These are phyloP conservation scores for Tylopilus rubrobrunneus DNA, from an alignment of 768 basidiomycete species.

Conservation along the genomic window DNA sequence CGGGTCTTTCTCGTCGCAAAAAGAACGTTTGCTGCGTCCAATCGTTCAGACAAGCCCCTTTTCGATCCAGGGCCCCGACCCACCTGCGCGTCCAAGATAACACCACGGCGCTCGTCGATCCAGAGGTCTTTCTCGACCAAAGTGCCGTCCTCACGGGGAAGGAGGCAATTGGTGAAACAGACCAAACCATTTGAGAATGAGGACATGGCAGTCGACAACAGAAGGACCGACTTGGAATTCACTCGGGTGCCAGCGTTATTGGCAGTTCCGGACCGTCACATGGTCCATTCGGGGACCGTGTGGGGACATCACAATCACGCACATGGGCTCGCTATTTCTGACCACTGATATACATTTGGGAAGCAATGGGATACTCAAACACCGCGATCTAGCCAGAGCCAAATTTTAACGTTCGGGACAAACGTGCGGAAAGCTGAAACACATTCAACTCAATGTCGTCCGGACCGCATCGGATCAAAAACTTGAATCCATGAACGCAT, in stretches of 20 bases:
- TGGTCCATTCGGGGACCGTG: background rate
- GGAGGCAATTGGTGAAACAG: slow-evolving; percentile 84
- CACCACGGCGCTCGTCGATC: slow-evolving; percentile 72
- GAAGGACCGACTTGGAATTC: background rate
- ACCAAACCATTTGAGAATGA: slow-evolving; percentile 55
- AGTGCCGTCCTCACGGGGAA: slow-evolving; percentile 76
- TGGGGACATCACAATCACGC: background rate
- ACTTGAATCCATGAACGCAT: slow-evolving; percentile 7
- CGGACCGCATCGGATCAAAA: too few species aligned
- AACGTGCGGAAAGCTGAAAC: background rate
- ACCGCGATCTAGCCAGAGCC: background rate
- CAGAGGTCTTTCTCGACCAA: slow-evolving; percentile 73
- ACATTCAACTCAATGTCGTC: background rate
- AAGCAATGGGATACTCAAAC: background rate
- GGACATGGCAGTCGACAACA: slow-evolving; percentile 18
- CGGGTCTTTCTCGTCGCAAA: slow-evolving; percentile 55
- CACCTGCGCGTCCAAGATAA: slow-evolving; percentile 75
- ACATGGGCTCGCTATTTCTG: background rate
- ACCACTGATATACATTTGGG: background rate
- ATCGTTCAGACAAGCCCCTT: slow-evolving; percentile 1
- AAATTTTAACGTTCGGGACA: background rate
- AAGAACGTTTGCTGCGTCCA: slow-evolving; percentile 64
- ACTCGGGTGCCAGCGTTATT: background rate
- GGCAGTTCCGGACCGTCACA: background rate
- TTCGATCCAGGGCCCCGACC: slow-evolving; percentile 1